Evolutionary conservation across 1,139 yeast species (phyloP).

Genomic region (Hemisphaericaspora xylanilytica): DNA sequence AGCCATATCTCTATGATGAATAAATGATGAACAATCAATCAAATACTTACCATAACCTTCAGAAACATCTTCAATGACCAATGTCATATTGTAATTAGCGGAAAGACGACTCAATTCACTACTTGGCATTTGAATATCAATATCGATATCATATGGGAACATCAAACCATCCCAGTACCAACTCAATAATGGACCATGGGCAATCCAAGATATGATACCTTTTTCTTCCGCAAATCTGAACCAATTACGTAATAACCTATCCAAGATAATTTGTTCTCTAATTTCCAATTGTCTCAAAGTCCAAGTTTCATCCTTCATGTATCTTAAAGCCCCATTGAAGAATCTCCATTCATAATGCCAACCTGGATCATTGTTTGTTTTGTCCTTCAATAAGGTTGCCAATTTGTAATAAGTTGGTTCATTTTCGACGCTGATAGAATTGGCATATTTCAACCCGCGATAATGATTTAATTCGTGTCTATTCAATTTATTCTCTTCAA

Average conservation of each 20-base stretch:
- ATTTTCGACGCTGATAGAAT: constrained; percentile 12
- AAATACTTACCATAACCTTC: constrained; percentile 36
- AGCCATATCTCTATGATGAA: constrained; percentile 32
- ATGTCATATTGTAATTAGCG: constrained; percentile 35
- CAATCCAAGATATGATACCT: constrained; percentile 45
- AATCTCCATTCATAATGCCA: constrained; percentile 43
- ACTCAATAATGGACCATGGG: constrained; percentile 50
- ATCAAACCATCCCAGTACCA: constrained; percentile 40
- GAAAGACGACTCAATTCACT: constrained; percentile 31
- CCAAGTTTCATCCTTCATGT: constrained; percentile 22
- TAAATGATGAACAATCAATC: constrained; percentile 32
- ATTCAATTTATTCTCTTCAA: constrained; percentile 14
- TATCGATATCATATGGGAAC: constrained; percentile 38
- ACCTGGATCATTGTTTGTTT: constrained; percentile 30
- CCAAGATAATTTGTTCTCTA: constrained; percentile 30
- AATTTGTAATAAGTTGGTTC: constrained; percentile 36
- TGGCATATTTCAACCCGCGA: constrained; percentile 23
- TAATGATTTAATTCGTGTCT: constrained; percentile 27
- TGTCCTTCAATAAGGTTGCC: constrained; percentile 28
- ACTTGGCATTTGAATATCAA: constrained; percentile 39
- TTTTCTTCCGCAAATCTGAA: constrained; percentile 34
- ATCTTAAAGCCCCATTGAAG: constrained; percentile 30
- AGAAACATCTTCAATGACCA: constrained; percentile 30
- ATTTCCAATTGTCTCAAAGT: constrained; percentile 25
- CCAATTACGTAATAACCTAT: constrained; percentile 34